These are phyloP conservation scores for Iberis pinnata DNA, from an alignment of 345 rosid genomes.

Conservation along the genomic window DNA sequence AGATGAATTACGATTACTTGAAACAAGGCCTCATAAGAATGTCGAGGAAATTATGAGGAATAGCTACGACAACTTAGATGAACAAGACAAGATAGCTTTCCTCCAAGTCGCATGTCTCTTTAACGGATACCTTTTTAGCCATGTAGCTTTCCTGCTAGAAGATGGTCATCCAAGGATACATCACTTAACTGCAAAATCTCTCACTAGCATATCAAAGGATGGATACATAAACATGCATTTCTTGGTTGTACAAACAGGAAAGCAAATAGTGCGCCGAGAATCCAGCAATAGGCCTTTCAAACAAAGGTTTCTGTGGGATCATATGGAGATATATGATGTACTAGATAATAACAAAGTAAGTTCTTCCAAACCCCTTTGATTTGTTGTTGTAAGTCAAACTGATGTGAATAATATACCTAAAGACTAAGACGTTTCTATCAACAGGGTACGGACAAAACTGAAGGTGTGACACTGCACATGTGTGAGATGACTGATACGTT, in stretches of 20 bases:
- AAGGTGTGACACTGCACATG: slow-evolving; percentile 9
- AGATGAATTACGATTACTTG: not conserved
- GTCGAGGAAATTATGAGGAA: not conserved
- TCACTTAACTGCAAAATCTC: not conserved
- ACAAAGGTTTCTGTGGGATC: slow-evolving; percentile 14
- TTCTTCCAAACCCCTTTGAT: not conserved
- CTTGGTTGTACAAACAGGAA: slow-evolving; percentile 10
- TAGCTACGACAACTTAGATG: not conserved
- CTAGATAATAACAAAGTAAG: not conserved
- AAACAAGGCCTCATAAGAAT: not conserved
- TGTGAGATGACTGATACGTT: not conserved
- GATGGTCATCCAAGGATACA: not conserved
- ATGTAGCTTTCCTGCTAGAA: not conserved
- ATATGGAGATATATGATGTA: not conserved
- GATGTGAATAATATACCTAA: not conserved
- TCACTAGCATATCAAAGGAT: not conserved
- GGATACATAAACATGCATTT: slow-evolving; percentile 8
- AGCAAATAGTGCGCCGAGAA: slow-evolving; percentile 13
- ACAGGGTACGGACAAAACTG: slow-evolving; percentile 8
- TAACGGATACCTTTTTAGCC: not conserved
- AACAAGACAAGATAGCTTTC: not conserved
- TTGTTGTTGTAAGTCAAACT: not conserved
- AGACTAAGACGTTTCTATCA: not conserved
- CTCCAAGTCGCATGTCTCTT: slow-evolving; percentile 22
- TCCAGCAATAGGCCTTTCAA: not conserved